Evolutionary conservation across 768 basidiomycete species (phyloP).

Genomic region (Termitomyces sp.): DNA sequence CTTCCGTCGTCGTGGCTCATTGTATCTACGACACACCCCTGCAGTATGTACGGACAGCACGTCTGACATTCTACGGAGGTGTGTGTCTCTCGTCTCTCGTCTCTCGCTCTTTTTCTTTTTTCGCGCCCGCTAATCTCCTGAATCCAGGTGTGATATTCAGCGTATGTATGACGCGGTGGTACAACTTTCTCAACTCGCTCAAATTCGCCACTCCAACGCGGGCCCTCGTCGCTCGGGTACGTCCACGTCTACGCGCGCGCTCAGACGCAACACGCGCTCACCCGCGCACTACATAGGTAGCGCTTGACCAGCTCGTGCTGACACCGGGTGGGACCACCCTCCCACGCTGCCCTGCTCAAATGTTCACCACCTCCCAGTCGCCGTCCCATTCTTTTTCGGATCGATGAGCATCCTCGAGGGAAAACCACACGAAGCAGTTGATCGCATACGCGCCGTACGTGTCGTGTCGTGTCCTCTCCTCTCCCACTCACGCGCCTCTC

Average conservation of each 20-base stretch:
- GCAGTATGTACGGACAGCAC: conserved; percentile 55
- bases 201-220: conserved; percentile 57
- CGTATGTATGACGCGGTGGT: conserved; percentile 81
- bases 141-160: conserved; percentile 72
- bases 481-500: not conserved
- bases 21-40: too few relatives aligned
- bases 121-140: not conserved
- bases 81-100: conserved; percentile 17
- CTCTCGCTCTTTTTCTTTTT: too few relatives aligned
- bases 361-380: conserved; percentile 21
- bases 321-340: conserved; percentile 51
- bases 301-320: conserved; percentile 73
- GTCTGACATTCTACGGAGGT: conserved; percentile 74
- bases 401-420: conserved; percentile 81
- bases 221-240: conserved; percentile 57
- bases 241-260: conserved; percentile 20
- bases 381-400: conserved; percentile 51
- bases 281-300: conserved; percentile 52
- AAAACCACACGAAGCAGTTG: conserved; percentile 41
- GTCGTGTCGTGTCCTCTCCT: not conserved
- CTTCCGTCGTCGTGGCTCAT: too few relatives aligned
- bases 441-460: conserved; percentile 43
- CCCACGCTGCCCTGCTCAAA: not conserved
- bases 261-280: not conserved
- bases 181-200: conserved; percentile 62